Base-by-base conservation (phyloP, 768 basidiomycete genomes). In the Kwoniella pini region DNA sequence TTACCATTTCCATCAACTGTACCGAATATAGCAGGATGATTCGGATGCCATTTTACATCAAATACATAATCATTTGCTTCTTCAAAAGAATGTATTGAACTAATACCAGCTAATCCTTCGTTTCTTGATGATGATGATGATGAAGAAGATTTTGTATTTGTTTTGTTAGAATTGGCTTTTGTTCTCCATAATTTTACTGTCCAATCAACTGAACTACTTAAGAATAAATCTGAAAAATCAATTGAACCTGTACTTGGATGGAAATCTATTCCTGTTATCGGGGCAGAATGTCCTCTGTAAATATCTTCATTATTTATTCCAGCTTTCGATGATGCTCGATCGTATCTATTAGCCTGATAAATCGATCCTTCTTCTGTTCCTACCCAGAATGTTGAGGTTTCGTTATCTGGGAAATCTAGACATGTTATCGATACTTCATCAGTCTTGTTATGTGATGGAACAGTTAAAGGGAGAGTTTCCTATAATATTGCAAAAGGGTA, bases 51-150 rank as follows among this genome's bases (percentile, higher is more conserved):
- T 77, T 88, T 90, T 45, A 91, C 94, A 80, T 97, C 96, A 80
- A 96, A 98, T 10, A 99, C 95, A 76, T 98, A 97, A 77, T 99
- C 96, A 74, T 94, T 92, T 12, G 93, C 90, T 78, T 97, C 95
- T 67, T 99, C 95, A 71, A 99, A 98, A 39, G 91, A 92, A 75
- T 94, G 89, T 22, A 98, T 68, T 2, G 95, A 90, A 22, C 56
- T n/a, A n/a, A 94, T 82, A 17, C 64, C 53, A 15, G 57, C 38
- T 21, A 15, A n/a, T 6, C 27, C 26, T 21, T n/a, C 38, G 11
- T 28, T 42, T 11, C 43, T 36, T 31, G 39, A 40, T 9, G 54
- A 13, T 5, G 59, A 22, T 24, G 45, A 10, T 39, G 43, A 24
- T n/a, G 28, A 42, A 4, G 65, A 63, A 11, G 68, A 7, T 36